phyloP scores from a whole-genome alignment of 768 basidiomycete species.

The Lactarius hengduanensis region DNA sequence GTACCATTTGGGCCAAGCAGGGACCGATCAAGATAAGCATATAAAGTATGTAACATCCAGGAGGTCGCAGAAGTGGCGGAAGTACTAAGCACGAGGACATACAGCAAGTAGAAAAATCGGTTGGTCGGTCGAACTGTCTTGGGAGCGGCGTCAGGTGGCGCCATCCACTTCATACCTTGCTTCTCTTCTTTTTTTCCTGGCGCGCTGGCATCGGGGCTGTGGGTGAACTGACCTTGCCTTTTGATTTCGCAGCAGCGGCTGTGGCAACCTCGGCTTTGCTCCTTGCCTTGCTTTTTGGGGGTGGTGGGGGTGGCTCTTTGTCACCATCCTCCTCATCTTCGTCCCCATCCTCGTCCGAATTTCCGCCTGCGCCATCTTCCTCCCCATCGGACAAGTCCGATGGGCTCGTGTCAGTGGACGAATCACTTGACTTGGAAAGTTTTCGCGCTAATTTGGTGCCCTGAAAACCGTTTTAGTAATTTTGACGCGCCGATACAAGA shows the following conservation, averaged over 20 bases:
- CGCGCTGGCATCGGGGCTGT: constrained; percentile 23
- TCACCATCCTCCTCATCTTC: constrained; percentile 37
- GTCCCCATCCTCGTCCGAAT: constrained; percentile 34
- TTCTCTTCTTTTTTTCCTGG: constrained; percentile 47
- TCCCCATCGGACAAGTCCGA: constrained; percentile 20
- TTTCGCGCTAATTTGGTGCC: constrained; percentile 13
- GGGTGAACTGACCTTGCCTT: constrained; percentile 16
- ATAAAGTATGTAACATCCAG: constrained; percentile 27
- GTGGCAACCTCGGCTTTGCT: constrained; percentile 16
- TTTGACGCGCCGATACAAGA: background rate
- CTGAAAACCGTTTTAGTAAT: constrained; percentile 11
- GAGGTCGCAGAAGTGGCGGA: constrained; percentile 10
- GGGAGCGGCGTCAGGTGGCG: constrained; percentile 22
- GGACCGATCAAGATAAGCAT: constrained; percentile 27
- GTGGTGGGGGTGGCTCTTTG: constrained; percentile 37
- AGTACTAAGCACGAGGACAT: constrained; percentile 12
- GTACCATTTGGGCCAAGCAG: constrained; percentile 16
- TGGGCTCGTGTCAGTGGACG: constrained; percentile 19
- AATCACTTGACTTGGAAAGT: constrained; percentile 14
- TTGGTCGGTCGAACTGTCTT: constrained; percentile 17
- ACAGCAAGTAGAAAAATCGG: constrained; percentile 7
- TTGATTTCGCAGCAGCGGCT: constrained; percentile 11
- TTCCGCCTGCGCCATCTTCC: constrained; percentile 22
- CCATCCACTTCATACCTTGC: constrained; percentile 38
- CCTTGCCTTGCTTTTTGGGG: constrained; percentile 34